Evolutionary conservation across 495 filamentous ascomycete genomes (phyloP).

Genomic region (Tuber magnatum): DNA sequence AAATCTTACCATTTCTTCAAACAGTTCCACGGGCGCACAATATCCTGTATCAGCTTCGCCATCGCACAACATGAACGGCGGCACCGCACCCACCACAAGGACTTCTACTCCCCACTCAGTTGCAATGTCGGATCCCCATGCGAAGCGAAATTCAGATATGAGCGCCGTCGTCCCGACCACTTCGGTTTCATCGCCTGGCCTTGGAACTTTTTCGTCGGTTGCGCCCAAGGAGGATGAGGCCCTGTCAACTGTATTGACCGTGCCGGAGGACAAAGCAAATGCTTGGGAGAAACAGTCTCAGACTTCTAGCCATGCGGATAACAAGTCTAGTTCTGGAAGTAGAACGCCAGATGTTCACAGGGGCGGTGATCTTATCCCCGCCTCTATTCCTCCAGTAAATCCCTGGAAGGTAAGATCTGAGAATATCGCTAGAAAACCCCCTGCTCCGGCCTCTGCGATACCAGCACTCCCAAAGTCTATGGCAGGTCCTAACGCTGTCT

Average conservation of each 20-base stretch:
- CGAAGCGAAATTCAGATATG: constrained; percentile 38
- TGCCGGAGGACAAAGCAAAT: constrained; percentile 58
- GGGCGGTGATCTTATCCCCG: constrained; percentile 56
- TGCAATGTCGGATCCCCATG: constrained; percentile 18
- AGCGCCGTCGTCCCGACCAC: constrained; percentile 47
- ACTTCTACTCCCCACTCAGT: constrained; percentile 26
- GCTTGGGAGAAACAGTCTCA: constrained; percentile 64
- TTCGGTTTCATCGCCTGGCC: constrained; percentile 59
- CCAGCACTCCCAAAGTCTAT: constrained; percentile 42
- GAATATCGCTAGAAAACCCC: constrained; percentile 56
- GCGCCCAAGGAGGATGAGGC: constrained; percentile 63
- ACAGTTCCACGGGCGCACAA: constrained; percentile 33
- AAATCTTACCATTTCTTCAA: constrained; percentile 21
- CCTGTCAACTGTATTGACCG: constrained; percentile 50
- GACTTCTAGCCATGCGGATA: constrained; percentile 44
- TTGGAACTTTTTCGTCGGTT: constrained; percentile 60
- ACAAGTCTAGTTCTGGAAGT: constrained; percentile 42
- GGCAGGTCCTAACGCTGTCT: constrained; percentile 32
- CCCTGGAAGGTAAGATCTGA: constrained; percentile 73
- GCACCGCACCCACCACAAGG: constrained; percentile 27
- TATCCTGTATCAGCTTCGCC: constrained; percentile 25
- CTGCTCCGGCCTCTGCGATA: constrained; percentile 41
- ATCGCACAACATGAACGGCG: constrained; percentile 33
- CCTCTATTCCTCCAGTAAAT: constrained; percentile 74
- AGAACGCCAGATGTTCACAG: constrained; percentile 50